Evolutionary conservation across 2,329 filamentous ascomycete species (phyloP), one percentile per base, ranked within the genome.

Genomic region (Fusarium zealandicum): DNA sequence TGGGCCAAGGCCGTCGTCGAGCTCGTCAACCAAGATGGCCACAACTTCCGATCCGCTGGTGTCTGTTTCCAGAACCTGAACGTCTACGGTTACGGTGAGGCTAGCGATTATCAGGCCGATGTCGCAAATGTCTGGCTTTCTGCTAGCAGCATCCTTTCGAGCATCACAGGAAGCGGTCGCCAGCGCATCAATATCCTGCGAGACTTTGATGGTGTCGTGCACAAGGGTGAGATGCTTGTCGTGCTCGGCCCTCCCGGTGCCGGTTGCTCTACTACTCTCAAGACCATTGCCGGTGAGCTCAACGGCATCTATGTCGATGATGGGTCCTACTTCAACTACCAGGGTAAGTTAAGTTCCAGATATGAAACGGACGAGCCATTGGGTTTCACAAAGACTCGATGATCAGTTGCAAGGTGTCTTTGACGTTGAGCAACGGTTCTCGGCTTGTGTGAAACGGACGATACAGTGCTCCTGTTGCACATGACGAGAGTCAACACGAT

Each of bases 181-280:
- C 80, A 76, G 40, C 83, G 83, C 61, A 86, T 89, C 60, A 85
- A 91, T 65, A 91, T 91, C 63, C 73, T 91, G 55, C 83, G 80
- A 58, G 76, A 84, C 64, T 85, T 90, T 51, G 87, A 90, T 59
- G 88, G 88, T 20, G 69, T 90, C 0, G 85, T 91, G 2, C 79
- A 84, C 67, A 83, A 82, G 56, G 89, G 89, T 36, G 89, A 92
- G 77, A 90, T 92, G 86, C 74, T 91, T 22, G 86, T 91, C 13
- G 89, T 91, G 3, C 79, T 92, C 28, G 89, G 89, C 13, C 88
- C 88, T 49, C 89, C 89, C 2, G 84, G 84, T 33, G 81, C 82
- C n/a, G 89, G 89, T 47, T 96, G 92, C 72, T 91, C 89, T 13
- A 96, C 92, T 2, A 87, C 96, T 59, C 79, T 96, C 52, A 96